These are phyloP conservation scores for Aspergillus awamori DNA, from an alignment of 2,329 filamentous ascomycete species.

Conservation along the genomic window DNA sequence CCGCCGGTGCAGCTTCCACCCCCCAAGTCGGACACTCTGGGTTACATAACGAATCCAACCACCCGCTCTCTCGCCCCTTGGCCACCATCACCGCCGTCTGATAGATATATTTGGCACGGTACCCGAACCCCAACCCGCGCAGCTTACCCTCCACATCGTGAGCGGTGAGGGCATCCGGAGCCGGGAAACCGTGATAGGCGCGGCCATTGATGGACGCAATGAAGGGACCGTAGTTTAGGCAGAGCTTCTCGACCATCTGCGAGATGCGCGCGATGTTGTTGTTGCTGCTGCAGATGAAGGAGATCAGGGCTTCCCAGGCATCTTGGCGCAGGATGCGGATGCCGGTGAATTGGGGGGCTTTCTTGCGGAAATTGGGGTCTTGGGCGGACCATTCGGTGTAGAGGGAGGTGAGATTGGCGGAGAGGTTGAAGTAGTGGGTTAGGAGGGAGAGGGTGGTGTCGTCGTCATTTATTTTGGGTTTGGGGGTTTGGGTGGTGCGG, in stretches of 20 bases:
- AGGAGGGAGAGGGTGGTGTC: slow-evolving; percentile 72
- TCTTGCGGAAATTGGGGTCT: slow-evolving; percentile 86
- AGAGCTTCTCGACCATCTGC: slow-evolving; percentile 95
- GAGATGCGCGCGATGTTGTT: slow-evolving; percentile 96
- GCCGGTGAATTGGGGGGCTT: slow-evolving; percentile 83
- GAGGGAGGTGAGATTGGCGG: slow-evolving; percentile 71
- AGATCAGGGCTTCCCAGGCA: slow-evolving; percentile 90
- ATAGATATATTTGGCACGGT: slow-evolving; percentile 88
- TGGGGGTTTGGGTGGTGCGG: slow-evolving; percentile 45
- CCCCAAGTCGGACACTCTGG: slow-evolving; percentile 68
- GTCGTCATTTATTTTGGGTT: slow-evolving; percentile 25
- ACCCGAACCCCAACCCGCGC: slow-evolving; percentile 85
- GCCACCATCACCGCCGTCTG: slow-evolving; percentile 78
- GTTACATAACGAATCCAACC: slow-evolving; percentile 79
- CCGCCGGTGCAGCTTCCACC: slow-evolving; percentile 46
- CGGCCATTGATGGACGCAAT: slow-evolving; percentile 71
- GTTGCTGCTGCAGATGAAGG: slow-evolving; percentile 98
- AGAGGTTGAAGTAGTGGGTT: slow-evolving; percentile 83
- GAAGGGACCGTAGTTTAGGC: slow-evolving; percentile 77
- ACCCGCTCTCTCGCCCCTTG: slow-evolving; percentile 66
- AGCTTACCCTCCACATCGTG: slow-evolving; percentile 78
- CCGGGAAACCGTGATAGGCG: slow-evolving; percentile 84
- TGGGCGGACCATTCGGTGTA: slow-evolving; percentile 85
- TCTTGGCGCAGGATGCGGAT: slow-evolving; percentile 93
- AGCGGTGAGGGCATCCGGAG: slow-evolving; percentile 71